phyloP scores from a whole-genome alignment of 495 filamentous ascomycete genomes.

The Xylaria intraflava region DNA sequence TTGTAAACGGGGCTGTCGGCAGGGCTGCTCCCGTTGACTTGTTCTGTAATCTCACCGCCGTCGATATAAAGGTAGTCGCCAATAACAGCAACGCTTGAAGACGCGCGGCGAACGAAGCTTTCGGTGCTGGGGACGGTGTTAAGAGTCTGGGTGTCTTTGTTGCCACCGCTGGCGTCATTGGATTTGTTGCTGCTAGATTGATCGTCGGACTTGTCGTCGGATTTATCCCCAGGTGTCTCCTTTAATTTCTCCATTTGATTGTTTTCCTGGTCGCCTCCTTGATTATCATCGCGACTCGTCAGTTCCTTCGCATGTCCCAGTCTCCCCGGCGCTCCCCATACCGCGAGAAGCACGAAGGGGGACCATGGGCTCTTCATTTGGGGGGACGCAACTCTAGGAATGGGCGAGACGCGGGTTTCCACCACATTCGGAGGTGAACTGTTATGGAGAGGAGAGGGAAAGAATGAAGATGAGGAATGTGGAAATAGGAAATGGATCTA shows the following conservation, averaged over 20 bases:
- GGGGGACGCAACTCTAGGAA: slow-evolving; percentile 18
- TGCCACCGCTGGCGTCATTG: no score
- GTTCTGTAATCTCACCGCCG: slow-evolving; percentile 25
- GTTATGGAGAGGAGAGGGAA: slow-evolving; percentile 16
- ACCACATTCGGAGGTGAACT: slow-evolving; percentile 14
- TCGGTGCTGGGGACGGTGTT: slow-evolving; percentile 10
- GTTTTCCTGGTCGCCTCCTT: no score
- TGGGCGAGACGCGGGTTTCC: slow-evolving; percentile 11
- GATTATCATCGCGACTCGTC: slow-evolving; percentile 15
- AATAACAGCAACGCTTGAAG: slow-evolving; percentile 19
- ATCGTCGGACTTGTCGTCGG: no score
- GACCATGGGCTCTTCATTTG: slow-evolving; percentile 27
- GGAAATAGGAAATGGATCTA: not conserved
- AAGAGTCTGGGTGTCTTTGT: not conserved
- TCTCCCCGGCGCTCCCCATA: slow-evolving; percentile 18
- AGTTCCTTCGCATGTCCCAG: slow-evolving; percentile 15
- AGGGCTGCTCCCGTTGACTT: slow-evolving; percentile 12
- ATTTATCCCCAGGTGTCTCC: no score
- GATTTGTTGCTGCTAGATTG: no score
- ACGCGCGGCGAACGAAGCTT: slow-evolving; percentile 22
- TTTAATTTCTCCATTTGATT: no score
- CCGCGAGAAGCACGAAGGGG: slow-evolving; percentile 23
- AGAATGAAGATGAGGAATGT: slow-evolving; percentile 1
- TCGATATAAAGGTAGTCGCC: slow-evolving; percentile 27
- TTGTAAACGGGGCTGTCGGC: slow-evolving; percentile 9